A percentile compares a stretch with the other conserved stretches of the same genome.
phyloP scores from a whole-genome alignment of 345 rosid species.

The Bruguiera sexangula region DNA sequence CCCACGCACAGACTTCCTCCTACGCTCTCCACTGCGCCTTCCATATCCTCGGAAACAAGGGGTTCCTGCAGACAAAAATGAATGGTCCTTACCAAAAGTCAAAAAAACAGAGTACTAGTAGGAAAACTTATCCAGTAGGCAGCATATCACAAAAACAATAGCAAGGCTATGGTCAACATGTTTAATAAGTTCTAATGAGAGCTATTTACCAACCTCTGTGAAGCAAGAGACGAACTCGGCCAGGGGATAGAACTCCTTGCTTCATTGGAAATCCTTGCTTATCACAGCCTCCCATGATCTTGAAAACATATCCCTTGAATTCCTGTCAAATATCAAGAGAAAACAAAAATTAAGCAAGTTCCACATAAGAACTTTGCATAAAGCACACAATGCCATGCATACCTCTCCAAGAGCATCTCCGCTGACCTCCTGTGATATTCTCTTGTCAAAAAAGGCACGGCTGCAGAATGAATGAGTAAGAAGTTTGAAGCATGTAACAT shows the following conservation, averaged over 20 bases:
- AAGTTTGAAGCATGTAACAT: too few relatives aligned
- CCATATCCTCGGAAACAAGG: slow-evolving; percentile 81
- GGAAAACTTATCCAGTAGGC: too few relatives aligned
- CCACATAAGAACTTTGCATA: neutral
- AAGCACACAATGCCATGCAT: neutral
- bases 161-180: too few relatives aligned
- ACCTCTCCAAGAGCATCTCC: slow-evolving; percentile 85
- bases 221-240: slow-evolving; percentile 81
- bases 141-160: too few relatives aligned
- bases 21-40: slow-evolving; percentile 69
- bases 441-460: slow-evolving; percentile 63
- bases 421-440: slow-evolving; percentile 76
- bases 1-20: slow-evolving; percentile 89
- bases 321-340: slow-evolving; percentile 37
- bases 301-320: slow-evolving; percentile 78
- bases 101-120: neutral
- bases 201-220: slow-evolving; percentile 42
- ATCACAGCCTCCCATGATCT: slow-evolving; percentile 92
- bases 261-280: slow-evolving; percentile 93
- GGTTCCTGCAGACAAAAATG: slow-evolving; percentile 40
- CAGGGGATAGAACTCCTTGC: slow-evolving; percentile 83
- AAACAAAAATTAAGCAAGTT: neutral
- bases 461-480: slow-evolving; percentile 18
- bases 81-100: neutral
- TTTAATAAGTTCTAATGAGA: too few relatives aligned